These are phyloP conservation scores for Phytophthora agathidicida DNA, from an alignment of 352 stramenopile species.

Conservation along the genomic window DNA sequence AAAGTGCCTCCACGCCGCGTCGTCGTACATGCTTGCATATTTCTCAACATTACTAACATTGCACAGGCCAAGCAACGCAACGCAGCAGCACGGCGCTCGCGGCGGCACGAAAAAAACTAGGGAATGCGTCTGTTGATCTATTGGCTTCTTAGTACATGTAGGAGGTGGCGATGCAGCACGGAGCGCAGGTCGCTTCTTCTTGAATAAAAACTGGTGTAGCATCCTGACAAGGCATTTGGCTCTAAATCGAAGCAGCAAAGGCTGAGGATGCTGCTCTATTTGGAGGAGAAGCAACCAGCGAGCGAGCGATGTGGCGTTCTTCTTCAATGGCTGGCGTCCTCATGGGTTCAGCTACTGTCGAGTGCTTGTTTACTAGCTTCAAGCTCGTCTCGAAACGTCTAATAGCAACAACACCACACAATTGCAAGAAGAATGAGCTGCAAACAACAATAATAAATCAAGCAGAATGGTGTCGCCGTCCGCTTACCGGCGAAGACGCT, in stretches of 20 bases:
- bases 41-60: slow-evolving; percentile 37
- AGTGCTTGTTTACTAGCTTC: slow-evolving; percentile 17
- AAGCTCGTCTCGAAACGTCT: slow-evolving; percentile 43
- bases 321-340: slow-evolving; percentile 11
- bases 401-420: slow-evolving; percentile 26
- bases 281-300: background rate
- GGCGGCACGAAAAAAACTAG: slow-evolving; percentile 32
- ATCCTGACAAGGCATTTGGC: slow-evolving; percentile 13
- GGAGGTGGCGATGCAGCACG: background rate
- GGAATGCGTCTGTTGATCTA: slow-evolving; percentile 36
- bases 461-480: background rate
- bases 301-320: slow-evolving; percentile 11
- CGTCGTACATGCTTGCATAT: slow-evolving; percentile 36
- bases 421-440: slow-evolving; percentile 23
- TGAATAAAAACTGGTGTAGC: slow-evolving; percentile 41
- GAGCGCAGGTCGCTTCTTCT: slow-evolving; percentile 21
- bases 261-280: background rate
- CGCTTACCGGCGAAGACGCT: slow-evolving; percentile 81
- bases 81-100: background rate
- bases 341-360: slow-evolving; percentile 9
- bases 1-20: background rate
- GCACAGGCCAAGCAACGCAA: slow-evolving; percentile 9
- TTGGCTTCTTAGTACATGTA: slow-evolving; percentile 36
- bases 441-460: background rate
- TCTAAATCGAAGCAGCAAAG: slow-evolving; percentile 21